Conservation (phyloP, 257 asterid genomes). For the Eustoma russellianum region DNA sequence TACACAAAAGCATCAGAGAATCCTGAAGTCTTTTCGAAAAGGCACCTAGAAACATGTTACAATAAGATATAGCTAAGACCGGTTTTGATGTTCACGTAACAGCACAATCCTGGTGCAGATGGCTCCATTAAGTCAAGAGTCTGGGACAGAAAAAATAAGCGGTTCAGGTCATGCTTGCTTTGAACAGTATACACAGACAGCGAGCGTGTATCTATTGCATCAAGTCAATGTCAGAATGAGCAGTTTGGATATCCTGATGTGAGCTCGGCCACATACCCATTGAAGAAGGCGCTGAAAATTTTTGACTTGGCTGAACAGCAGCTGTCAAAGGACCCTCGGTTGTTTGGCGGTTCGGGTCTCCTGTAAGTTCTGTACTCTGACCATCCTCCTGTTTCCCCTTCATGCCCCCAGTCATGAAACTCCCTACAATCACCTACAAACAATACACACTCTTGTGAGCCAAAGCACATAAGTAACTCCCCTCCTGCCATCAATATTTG, state of each 20-base stretch:
- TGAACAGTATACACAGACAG: conserved; percentile 20
- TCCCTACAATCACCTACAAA: conserved; percentile 64
- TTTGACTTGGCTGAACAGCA: conserved; percentile 39
- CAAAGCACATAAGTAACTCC: not conserved
- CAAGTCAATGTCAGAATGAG: conserved; percentile 37
- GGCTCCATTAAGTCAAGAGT: too few species aligned
- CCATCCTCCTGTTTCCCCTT: conserved; percentile 40
- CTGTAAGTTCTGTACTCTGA: conserved; percentile 31
- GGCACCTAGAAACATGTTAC: too few species aligned
- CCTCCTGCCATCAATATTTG: not conserved
- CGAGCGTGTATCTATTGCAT: conserved; percentile 25
- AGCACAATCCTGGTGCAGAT: too few species aligned
- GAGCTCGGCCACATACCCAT: conserved; percentile 48
- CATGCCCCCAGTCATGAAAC: conserved; percentile 34
- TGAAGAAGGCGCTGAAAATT: conserved; percentile 26
- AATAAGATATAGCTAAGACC: too few species aligned
- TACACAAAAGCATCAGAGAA: too few species aligned
- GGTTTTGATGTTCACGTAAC: too few species aligned
- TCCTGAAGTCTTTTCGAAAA: too few species aligned
- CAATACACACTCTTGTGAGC: too few species aligned
- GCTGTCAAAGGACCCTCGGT: conserved; percentile 21
- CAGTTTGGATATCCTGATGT: conserved; percentile 26
- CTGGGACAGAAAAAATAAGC: conserved; percentile 18
- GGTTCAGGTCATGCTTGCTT: conserved; percentile 14
- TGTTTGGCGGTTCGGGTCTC: conserved; percentile 27